These are phyloP conservation scores for Cruciata laevipes DNA, from an alignment of 257 asterid species.

Conservation along the genomic window DNA sequence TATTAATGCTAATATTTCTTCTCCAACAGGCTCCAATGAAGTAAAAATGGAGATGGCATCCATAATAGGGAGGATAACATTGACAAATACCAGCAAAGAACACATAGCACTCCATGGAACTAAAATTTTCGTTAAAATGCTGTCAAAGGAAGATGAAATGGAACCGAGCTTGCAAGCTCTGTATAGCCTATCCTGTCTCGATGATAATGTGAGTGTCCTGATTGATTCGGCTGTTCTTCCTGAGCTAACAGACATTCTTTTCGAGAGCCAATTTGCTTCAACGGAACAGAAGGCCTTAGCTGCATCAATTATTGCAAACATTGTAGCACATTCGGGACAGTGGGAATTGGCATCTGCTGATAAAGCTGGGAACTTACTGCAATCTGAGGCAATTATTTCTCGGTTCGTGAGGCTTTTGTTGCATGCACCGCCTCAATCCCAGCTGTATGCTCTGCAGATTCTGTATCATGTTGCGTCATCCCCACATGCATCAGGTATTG, in stretches of 20 bases:
- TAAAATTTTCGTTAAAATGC: constrained; percentile 17
- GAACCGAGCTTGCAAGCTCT: constrained; percentile 25
- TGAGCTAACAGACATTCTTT: constrained; percentile 19
- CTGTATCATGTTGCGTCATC: constrained; percentile 19
- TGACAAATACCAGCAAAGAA: constrained; percentile 21
- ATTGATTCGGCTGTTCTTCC: constrained; percentile 24
- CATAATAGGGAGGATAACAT: constrained; percentile 21
- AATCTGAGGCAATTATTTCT: constrained; percentile 20
- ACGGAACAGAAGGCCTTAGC: constrained; percentile 19
- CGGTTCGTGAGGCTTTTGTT: constrained; percentile 11
- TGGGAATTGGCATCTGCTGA: constrained; percentile 32
- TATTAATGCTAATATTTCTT: neutral
- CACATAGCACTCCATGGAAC: constrained; percentile 20
- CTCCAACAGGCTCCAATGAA: constrained; percentile 17
- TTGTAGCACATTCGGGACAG: constrained; percentile 21
- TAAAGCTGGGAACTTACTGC: constrained; percentile 16
- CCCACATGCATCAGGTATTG: constrained; percentile 27
- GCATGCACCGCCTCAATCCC: constrained; percentile 18
- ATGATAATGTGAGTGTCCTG: constrained; percentile 22
- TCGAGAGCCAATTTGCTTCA: constrained; percentile 13
- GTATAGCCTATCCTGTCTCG: constrained; percentile 21
- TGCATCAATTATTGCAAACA: constrained; percentile 20
- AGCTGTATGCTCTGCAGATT: constrained; percentile 17
- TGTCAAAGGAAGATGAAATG: constrained; percentile 20
- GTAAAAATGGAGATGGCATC: constrained; percentile 25